Conservation (phyloP, 2,329 filamentous ascomycete genomes). For the Fusarium sp. region DNA sequence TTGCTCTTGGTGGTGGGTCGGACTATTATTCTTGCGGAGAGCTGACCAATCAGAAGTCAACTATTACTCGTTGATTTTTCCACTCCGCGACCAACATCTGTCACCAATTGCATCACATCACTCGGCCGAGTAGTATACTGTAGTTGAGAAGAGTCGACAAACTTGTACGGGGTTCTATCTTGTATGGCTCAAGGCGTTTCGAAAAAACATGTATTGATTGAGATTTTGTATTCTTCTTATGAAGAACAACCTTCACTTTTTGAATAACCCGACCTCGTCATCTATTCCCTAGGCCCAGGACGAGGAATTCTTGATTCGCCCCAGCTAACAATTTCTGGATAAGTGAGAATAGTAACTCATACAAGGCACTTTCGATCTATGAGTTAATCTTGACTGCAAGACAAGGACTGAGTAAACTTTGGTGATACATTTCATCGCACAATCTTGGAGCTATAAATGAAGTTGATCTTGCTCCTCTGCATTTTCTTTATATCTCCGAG, state of each 20-base stretch:
- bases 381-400: not conserved
- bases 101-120: constrained; percentile 12
- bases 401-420: not conserved
- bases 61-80: constrained; percentile 43
- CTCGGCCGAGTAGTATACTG: not conserved
- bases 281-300: not conserved
- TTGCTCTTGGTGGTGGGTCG: constrained; percentile 42
- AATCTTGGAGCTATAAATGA: not conserved
- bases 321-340: not conserved
- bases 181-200: not conserved
- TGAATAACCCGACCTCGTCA: not conserved
- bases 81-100: constrained; percentile 12
- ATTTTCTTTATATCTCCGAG: not conserved
- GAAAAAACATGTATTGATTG: not conserved
- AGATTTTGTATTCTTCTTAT: not conserved
- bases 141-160: not conserved
- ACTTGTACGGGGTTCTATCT: not conserved
- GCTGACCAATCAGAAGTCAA: constrained; percentile 41
- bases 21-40: constrained; percentile 45
- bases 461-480: not conserved
- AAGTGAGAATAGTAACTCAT: not conserved
- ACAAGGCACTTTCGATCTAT: not conserved
- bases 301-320: not conserved
- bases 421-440: not conserved
- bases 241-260: not conserved